Percentiles rank a stretch among this genome's conserved stretches.
These are phyloP conservation scores for Telopea speciosissima DNA, from an alignment of 177 flowering plant genomes.

Conservation along the genomic window DNA sequence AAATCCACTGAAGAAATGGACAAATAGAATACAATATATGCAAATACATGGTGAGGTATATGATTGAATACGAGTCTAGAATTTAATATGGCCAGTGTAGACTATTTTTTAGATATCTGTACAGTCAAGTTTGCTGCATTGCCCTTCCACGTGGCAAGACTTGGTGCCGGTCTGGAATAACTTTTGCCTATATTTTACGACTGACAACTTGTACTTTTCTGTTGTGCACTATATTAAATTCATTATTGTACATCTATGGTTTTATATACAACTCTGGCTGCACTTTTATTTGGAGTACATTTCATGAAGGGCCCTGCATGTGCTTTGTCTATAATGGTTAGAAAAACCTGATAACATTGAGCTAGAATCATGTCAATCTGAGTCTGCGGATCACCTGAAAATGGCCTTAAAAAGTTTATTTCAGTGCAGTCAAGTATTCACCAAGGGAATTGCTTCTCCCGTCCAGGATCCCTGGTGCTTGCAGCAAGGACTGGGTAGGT, in stretches of 20 bases:
- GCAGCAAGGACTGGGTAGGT: background rate
- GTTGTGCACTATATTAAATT: background rate
- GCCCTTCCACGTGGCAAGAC: too few species aligned
- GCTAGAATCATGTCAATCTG: background rate
- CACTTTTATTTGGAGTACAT: background rate
- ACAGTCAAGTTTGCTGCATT: too few species aligned
- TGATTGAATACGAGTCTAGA: too few species aligned
- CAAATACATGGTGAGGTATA: too few species aligned
- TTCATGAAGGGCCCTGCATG: background rate
- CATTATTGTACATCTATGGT: background rate
- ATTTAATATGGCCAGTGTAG: too few species aligned
- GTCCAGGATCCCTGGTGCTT: background rate
- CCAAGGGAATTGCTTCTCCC: background rate
- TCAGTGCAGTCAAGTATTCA: too few species aligned
- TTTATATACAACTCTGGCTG: background rate
- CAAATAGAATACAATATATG: too few species aligned
- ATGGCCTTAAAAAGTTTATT: too few species aligned
- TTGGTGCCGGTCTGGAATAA: too few species aligned
- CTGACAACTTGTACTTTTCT: background rate
- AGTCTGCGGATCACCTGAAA: background rate
- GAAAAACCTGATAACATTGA: background rate
- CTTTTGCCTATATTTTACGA: too few species aligned
- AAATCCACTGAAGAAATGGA: too few species aligned
- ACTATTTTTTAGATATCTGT: too few species aligned
- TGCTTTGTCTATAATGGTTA: background rate